Percentiles rank a stretch among this genome's conserved stretches.
phyloP scores from a whole-genome alignment of 257 asterid species.

The Eustoma russellianum region DNA sequence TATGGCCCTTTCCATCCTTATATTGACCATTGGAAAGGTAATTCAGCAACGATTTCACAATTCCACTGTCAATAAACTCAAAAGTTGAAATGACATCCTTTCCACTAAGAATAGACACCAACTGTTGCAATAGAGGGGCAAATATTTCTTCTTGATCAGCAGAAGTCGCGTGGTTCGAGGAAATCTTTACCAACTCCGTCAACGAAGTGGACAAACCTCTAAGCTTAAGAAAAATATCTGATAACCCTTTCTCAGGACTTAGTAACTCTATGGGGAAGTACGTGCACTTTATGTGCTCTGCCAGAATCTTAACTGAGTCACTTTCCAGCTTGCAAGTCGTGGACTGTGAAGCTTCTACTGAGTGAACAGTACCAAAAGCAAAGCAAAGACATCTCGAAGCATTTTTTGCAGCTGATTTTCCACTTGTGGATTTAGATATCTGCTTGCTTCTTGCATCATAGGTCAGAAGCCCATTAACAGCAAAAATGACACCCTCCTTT shows the following conservation, averaged over 20 bases:
- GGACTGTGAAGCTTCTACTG: conserved; percentile 29
- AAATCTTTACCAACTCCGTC: conserved; percentile 28
- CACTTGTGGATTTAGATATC: conserved; percentile 24
- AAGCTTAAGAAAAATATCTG: conserved; percentile 66
- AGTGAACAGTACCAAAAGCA: conserved; percentile 37
- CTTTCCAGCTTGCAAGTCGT: conserved; percentile 59
- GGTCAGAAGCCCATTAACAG: conserved; percentile 54
- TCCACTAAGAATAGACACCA: conserved; percentile 58
- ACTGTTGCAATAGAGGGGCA: conserved; percentile 39
- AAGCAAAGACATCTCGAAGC: conserved; percentile 60
- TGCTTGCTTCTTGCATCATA: conserved; percentile 43
- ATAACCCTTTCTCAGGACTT: conserved; percentile 62
- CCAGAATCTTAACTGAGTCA: conserved; percentile 53
- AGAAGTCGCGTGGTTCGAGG: conserved; percentile 25
- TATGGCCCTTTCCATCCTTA: conserved; percentile 24
- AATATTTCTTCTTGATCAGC: conserved; percentile 48
- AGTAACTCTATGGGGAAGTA: conserved; percentile 51
- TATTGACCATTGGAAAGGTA: conserved; percentile 50
- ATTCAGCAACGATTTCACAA: conserved; percentile 53
- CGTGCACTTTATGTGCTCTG: conserved; percentile 52
- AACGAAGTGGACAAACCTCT: conserved; percentile 45
- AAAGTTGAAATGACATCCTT: conserved; percentile 72
- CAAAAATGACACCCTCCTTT: conserved; percentile 83
- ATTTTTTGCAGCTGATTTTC: conserved; percentile 30
- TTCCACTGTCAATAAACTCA: conserved; percentile 96